These are phyloP conservation scores for Clonostachys rhizophaga DNA, from an alignment of 2,329 filamentous ascomycete species.

Conservation along the genomic window DNA sequence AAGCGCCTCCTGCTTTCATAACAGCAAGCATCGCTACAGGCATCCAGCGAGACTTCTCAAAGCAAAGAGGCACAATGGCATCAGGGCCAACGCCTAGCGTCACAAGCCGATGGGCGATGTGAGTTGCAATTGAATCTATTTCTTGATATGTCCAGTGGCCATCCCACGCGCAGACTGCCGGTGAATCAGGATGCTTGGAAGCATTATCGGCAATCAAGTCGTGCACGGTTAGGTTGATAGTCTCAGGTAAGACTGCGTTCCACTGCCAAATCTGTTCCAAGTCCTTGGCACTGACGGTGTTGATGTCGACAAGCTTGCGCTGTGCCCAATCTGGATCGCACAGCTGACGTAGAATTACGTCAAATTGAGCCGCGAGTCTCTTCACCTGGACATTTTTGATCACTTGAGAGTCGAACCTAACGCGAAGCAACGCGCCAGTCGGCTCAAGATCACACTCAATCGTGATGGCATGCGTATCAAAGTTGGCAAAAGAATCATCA, in stretches of 20 bases:
- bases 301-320: background rate
- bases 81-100: conserved; percentile 4
- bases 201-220: conserved; percentile 35
- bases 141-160: conserved; percentile 35
- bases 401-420: background rate
- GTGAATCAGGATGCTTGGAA: conserved; percentile 23
- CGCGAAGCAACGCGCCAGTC: background rate
- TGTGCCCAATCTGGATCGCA: background rate
- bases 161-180: conserved; percentile 45
- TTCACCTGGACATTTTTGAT: background rate
- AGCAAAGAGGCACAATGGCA: conserved; percentile 7
- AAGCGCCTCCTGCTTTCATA: conserved; percentile 13
- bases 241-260: background rate
- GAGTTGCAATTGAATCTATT: background rate
- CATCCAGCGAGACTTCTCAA: conserved; percentile 10
- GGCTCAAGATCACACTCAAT: background rate
- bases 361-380: background rate
- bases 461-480: conserved; percentile 6
- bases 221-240: conserved; percentile 20
- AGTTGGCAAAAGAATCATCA: conserved; percentile 6
- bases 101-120: background rate
- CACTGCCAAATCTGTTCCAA: background rate
- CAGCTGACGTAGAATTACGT: background rate
- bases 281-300: background rate
- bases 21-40: conserved; percentile 10